Base-by-base conservation (phyloP, 2,329 filamentous ascomycete genomes). In the Coniochaeta sp. region DNA sequence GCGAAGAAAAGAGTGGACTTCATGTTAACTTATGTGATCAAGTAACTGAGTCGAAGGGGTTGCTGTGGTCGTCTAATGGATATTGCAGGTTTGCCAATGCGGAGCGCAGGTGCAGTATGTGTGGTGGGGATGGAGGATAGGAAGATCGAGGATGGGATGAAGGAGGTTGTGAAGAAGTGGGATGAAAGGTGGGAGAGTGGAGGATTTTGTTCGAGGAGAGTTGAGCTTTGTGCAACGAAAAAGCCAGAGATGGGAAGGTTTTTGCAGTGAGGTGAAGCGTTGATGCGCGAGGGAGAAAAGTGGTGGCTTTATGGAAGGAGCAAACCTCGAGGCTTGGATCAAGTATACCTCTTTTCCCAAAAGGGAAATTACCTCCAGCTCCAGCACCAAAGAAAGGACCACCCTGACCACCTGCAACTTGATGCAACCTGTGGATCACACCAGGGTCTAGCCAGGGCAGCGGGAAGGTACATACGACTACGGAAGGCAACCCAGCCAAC, bases 1-100 rank as follows among this genome's bases (percentile, higher is more conserved):
- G 68, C 62, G 58, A 71, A 50, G 65, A 81, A 66, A 65, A 78
- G 63, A 61, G 73, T 68, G 60, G 74, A 73, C 79, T 82, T 84
- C 81, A 83, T 84, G 76, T 81, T 75, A 69, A 59, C 64, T 58
- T 65, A 61, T 57, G 42, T 62, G 60, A 54, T 59, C 63, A 52
- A 59, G 28, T 60, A 64, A 57, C 59, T 64, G 32, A 63, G 52
- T 50, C 57, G 22, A 55, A n/a, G n/a, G n/a, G 59, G 55, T 59
- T 59, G 55, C 47, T 64, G 56, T 40, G 19, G 40, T 58, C 50
- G 59, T 24, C 55, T 52, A 30, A 26, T 28, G 40, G 36, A 44
- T 54, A 28, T 30, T 17, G 30, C 38, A 7, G 59, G 50, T 58
- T 54, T 34, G 50, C 42, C n/a, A 24, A 40, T 5, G 34, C 55